Percentiles rank a stretch among this genome's conserved stretches.
Conservation (phyloP, 1,284 basidiomycete genomes). For the Heterobasidion parviporum region DNA sequence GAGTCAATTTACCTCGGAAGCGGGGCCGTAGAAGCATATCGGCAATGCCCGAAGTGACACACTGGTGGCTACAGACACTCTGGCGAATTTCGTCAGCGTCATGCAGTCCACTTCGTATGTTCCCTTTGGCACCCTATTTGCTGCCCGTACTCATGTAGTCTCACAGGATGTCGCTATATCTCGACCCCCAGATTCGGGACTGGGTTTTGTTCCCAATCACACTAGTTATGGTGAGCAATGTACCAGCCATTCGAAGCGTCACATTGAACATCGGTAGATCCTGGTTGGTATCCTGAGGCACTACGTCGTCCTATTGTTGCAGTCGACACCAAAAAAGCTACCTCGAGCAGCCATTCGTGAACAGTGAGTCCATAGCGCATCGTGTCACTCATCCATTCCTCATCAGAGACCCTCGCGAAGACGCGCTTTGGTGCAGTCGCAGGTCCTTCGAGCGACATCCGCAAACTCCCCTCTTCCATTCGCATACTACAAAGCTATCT, state of each 20-base stretch:
- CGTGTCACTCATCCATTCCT: background rate
- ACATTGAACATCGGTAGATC: slow-evolving; percentile 44
- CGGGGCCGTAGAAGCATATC: no score
- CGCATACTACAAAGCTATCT: slow-evolving; percentile 67
- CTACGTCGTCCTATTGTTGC: slow-evolving; percentile 85
- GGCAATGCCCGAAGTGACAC: no score
- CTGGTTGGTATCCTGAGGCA: slow-evolving; percentile 92
- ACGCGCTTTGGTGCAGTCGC: slow-evolving; percentile 76
- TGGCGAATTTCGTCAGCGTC: background rate
- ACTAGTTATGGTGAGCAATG: slow-evolving; percentile 78
- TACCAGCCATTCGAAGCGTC: background rate
- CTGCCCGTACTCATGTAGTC: background rate
- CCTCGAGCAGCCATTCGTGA: slow-evolving; percentile 78
- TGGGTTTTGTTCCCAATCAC: slow-evolving; percentile 98
- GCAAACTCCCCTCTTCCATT: slow-evolving; percentile 78
- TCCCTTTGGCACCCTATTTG: background rate
- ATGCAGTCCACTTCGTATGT: slow-evolving; percentile 2
- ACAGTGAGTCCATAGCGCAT: slow-evolving; percentile 60
- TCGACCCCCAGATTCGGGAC: slow-evolving; percentile 90
- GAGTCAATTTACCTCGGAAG: no score
- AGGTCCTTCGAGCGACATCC: slow-evolving; percentile 75
- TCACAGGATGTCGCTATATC: slow-evolving; percentile 57
- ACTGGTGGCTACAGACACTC: no score
- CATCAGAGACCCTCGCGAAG: slow-evolving; percentile 30
- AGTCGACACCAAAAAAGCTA: slow-evolving; percentile 79